These are phyloP conservation scores for Schizosaccharomyces cryophilus DNA, from an alignment of 805 yeast genomes.

Conservation along the genomic window DNA sequence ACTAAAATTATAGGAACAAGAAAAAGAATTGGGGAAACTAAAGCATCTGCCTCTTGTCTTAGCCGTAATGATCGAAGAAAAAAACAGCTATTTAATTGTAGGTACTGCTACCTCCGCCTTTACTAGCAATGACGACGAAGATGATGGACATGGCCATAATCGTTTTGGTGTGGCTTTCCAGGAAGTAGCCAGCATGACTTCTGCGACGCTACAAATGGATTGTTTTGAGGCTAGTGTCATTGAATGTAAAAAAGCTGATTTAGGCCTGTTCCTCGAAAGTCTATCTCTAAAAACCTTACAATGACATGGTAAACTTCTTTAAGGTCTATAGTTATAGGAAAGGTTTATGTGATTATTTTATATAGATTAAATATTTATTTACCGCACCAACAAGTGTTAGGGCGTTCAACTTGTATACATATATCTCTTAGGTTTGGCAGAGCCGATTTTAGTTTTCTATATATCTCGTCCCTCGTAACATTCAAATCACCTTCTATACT, in stretches of 20 bases:
- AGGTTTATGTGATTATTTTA: too few relatives aligned
- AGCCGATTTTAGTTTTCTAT: slow-evolving; percentile 20
- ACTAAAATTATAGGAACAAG: slow-evolving; percentile 1
- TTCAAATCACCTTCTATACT: slow-evolving; percentile 38
- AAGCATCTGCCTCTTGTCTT: slow-evolving; percentile 54
- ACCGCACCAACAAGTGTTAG: slow-evolving; percentile 1
- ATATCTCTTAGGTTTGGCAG: slow-evolving; percentile 6
- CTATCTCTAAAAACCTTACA: slow-evolving; percentile 13
- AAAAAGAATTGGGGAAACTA: slow-evolving; percentile 27
- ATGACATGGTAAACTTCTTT: background rate
- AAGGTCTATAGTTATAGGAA: too few relatives aligned
- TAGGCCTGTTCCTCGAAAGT: slow-evolving; percentile 65
- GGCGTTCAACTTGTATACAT: slow-evolving; percentile 7
- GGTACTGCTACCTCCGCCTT: slow-evolving; percentile 75
- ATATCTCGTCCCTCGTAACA: slow-evolving; percentile 34
- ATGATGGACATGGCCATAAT: slow-evolving; percentile 30
- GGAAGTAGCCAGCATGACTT: slow-evolving; percentile 57
- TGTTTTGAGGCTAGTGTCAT: slow-evolving; percentile 87
- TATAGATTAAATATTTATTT: background rate
- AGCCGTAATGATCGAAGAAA: slow-evolving; percentile 50
- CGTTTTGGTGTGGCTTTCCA: slow-evolving; percentile 82
- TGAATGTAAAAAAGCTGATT: slow-evolving; percentile 68
- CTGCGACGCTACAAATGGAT: slow-evolving; percentile 74
- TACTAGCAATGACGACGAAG: slow-evolving; percentile 4
- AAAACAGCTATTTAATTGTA: slow-evolving; percentile 62